phyloP scores from a whole-genome alignment of 108 stramenopile species.

The Cylindrotheca fusiformis region DNA sequence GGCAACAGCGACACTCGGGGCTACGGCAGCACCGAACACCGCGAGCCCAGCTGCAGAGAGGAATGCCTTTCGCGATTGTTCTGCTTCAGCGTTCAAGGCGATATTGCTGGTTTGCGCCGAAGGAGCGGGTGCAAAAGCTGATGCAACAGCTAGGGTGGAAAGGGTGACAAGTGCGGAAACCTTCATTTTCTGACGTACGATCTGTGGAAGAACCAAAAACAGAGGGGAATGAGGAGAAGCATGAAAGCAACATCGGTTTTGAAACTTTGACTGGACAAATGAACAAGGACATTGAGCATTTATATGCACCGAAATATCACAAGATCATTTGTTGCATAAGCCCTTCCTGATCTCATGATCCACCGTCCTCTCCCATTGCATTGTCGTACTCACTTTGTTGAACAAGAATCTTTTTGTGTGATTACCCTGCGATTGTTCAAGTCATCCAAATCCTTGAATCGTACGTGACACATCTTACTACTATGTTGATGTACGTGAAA shows the following conservation, averaged over 20 bases:
- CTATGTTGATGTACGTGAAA: too few relatives aligned
- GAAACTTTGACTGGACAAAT: slow-evolving; percentile 1
- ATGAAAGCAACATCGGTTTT: not conserved
- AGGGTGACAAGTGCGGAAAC: slow-evolving; percentile 47
- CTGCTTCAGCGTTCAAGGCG: slow-evolving; percentile 57
- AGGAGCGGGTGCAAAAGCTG: slow-evolving; percentile 53
- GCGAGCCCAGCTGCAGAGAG: slow-evolving; percentile 60
- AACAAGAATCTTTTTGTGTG: slow-evolving; percentile 12
- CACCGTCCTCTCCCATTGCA: not conserved
- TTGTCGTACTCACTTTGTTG: slow-evolving; percentile 10
- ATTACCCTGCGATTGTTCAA: not conserved
- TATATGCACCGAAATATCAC: too few relatives aligned
- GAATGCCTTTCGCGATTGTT: slow-evolving; percentile 65
- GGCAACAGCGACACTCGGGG: slow-evolving; percentile 58
- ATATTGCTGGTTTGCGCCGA: slow-evolving; percentile 16
- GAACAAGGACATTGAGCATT: not conserved
- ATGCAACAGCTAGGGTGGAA: slow-evolving; percentile 47
- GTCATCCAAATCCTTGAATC: not conserved
- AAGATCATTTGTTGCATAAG: not conserved
- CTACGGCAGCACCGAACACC: slow-evolving; percentile 45
- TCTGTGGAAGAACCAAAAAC: not conserved
- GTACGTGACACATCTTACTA: not conserved
- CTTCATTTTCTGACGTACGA: slow-evolving; percentile 56
- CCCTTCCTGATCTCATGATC: not conserved
- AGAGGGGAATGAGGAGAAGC: not conserved